These are phyloP conservation scores for Mayamaea pseudoterrestris DNA, from an alignment of 108 stramenopile genomes.

Conservation along the genomic window DNA sequence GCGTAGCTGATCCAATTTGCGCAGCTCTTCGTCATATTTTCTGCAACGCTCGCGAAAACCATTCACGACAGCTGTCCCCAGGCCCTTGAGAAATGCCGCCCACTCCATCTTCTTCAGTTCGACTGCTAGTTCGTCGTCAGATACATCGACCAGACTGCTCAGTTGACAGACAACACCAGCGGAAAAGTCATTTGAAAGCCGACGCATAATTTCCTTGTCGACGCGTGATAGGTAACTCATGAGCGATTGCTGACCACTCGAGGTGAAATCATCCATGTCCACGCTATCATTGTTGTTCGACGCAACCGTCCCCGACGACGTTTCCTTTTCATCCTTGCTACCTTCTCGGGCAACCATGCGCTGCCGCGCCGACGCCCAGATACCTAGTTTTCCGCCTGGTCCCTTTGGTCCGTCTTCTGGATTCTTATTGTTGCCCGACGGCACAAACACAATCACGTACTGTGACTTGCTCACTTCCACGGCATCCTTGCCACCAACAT, in stretches of 20 bases:
- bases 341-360: background rate
- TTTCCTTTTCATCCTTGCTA: background rate
- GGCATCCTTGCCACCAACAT: constrained; percentile 2
- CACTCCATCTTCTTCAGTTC: constrained; percentile 48
- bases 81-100: constrained; percentile 47
- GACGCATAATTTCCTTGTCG: constrained; percentile 45
- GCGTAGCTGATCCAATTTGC: constrained; percentile 14
- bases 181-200: constrained; percentile 63
- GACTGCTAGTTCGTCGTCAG: constrained; percentile 6
- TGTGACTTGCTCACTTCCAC: constrained; percentile 19
- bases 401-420: background rate
- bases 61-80: constrained; percentile 48
- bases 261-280: constrained; percentile 4
- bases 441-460: constrained; percentile 63
- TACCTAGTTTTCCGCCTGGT: background rate
- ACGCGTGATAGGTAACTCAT: constrained; percentile 17
- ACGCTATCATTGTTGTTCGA: constrained; percentile 3
- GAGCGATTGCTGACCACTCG: background rate
- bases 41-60: constrained; percentile 61
- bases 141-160: constrained; percentile 34
- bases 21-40: constrained; percentile 61
- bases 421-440: constrained; percentile 10
- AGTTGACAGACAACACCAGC: constrained; percentile 53
- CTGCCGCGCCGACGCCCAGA: background rate
- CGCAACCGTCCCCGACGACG: background rate